Evolutionary conservation across 192 early-diverging fungal species (phyloP).

Genomic region (Coemansia sp.): DNA sequence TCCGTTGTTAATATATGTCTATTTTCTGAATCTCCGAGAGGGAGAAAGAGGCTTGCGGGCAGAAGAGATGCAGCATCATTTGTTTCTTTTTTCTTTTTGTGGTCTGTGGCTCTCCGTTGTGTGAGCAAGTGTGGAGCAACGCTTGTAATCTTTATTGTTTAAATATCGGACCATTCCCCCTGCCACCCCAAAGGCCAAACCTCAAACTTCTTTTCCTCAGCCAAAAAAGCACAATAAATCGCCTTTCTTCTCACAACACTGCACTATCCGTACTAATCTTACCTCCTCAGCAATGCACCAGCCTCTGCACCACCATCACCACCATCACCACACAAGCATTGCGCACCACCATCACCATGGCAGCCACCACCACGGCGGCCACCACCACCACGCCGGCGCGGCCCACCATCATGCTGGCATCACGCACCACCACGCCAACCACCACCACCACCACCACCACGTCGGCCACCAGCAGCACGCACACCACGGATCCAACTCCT

Average conservation of each 20-base stretch:
- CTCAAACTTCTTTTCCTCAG: background rate
- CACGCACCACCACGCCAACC: conserved; percentile 4
- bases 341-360: conserved; percentile 24
- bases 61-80: too few relatives aligned
- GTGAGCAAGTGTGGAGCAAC: too few relatives aligned
- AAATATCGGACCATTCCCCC: too few relatives aligned
- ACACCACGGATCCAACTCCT: conserved; percentile 9
- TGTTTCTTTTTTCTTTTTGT: too few relatives aligned
- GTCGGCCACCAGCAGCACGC: background rate
- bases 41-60: too few relatives aligned
- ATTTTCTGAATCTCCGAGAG: too few relatives aligned
- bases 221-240: background rate
- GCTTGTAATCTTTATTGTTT: too few relatives aligned
- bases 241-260: background rate
- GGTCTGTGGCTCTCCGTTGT: too few relatives aligned
- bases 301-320: conserved; percentile 5
- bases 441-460: conserved; percentile 11
- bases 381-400: conserved; percentile 7
- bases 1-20: too few relatives aligned
- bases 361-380: conserved; percentile 11
- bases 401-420: conserved; percentile 17
- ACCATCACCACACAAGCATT: conserved; percentile 8
- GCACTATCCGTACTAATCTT: background rate
- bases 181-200: too few relatives aligned
- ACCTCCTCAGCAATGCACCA: conserved; percentile 3